These are phyloP conservation scores for Ascochyta lentis DNA, from an alignment of 2,329 filamentous ascomycete genomes.

Conservation along the genomic window DNA sequence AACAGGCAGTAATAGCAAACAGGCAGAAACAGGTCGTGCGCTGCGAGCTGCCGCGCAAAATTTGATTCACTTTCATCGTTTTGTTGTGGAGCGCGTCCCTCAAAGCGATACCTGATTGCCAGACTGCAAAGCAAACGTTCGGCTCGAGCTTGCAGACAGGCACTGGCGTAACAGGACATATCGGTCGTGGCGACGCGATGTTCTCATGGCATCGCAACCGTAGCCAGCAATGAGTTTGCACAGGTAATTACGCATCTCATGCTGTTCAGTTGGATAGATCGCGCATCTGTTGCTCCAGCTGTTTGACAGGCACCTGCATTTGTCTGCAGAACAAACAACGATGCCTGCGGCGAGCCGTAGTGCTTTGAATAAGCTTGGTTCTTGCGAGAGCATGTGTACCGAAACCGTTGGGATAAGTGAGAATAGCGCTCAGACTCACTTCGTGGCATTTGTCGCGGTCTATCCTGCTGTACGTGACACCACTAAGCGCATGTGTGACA, in stretches of 20 bases:
- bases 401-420: neutral
- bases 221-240: no score
- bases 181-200: no score
- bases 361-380: no score
- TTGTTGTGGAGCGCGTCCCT: neutral
- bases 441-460: neutral
- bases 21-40: neutral
- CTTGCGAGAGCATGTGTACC: no score
- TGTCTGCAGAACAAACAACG: no score
- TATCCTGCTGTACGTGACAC: neutral
- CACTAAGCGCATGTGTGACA: neutral
- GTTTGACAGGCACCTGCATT: no score
- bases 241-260: no score
- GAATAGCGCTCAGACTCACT: neutral
- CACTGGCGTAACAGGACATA: no score
- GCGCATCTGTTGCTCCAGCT: no score
- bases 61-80: neutral
- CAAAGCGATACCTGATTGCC: neutral
- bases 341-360: no score
- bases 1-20: conserved; percentile 1
- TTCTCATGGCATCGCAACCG: no score
- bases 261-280: no score
- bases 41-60: neutral
- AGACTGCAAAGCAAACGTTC: neutral
- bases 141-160: neutral